phyloP scores from a whole-genome alignment of 768 basidiomycete species.

The Auricularia cornea region DNA sequence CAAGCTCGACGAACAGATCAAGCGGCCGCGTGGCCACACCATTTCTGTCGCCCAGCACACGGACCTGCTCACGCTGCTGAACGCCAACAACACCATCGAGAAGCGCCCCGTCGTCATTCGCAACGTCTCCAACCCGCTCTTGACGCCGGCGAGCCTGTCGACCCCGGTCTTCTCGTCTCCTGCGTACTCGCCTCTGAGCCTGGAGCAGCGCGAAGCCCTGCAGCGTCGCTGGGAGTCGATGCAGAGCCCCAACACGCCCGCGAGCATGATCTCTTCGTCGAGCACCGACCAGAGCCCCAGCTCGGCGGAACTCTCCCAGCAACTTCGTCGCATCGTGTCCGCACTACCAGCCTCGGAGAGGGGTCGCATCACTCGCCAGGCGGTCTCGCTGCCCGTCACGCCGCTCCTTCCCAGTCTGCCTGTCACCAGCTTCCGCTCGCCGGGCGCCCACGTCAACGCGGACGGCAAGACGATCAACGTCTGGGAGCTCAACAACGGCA shows the following conservation, averaged over 20 bases:
- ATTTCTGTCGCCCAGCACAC: background rate
- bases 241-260: background rate
- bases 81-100: background rate
- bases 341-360: background rate
- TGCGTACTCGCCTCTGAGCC: background rate
- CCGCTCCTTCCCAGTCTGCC: background rate
- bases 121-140: background rate
- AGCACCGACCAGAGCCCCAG: background rate
- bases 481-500: background rate
- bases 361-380: background rate
- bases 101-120: background rate
- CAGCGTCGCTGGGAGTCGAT: background rate
- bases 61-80: background rate
- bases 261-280: background rate
- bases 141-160: background rate
- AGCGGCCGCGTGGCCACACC: background rate
- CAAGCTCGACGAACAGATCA: background rate
- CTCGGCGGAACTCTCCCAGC: background rate
- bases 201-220: background rate
- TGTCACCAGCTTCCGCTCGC: background rate
- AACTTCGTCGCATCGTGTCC: background rate
- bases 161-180: background rate
- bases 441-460: background rate
- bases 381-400: background rate
- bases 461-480: background rate